Evolutionary conservation across 78 protist species (phyloP), one percentile per base, ranked within the genome.

Genomic region (Dictyostelium brefeldianum): DNA sequence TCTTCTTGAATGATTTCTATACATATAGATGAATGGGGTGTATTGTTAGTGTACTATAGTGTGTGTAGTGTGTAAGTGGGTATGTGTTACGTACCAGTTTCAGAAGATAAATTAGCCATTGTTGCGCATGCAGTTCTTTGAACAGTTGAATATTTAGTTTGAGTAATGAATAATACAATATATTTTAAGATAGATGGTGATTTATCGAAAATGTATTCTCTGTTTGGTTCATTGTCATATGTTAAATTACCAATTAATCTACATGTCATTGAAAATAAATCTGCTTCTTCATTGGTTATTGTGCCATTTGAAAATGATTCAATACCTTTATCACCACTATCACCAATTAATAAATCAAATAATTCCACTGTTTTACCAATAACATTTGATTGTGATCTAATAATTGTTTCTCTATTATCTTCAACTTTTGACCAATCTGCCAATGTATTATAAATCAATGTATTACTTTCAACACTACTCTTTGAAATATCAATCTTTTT

Each of bases 201-300:
- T 22, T 41, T 73, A 12, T 54, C 65, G 75, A 47, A 22, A 20
- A 77, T 69, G 6, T 50, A 14, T n/a, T 74, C 56, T 64, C 93
- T 47, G 36, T 74, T 77, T 5, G 31, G 46, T 15, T 78, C 64
- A 10, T 77, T 53, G 29, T 87, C 84, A 64, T 56, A 87, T 8
- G 85, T 77, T 11, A 87, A 69, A 77, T 87, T 87, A 50, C 93
- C 93, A 15, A 87, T 3, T 46, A 87, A 29, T 78, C 93, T 74
- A 65, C 85, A 74, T 29, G 78, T 78, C 84, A 51, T 53, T 65
- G 79, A 73, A 17, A 48, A 31, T 5, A 27, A 41, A 20, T 43
- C 25, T 1, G 27, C 47, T 10, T 48, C 20, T 50, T 46, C 48
- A 22, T 53, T 31, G 15, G 41, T n/a, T 4, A 11, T 3, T 25